phyloP scores from a whole-genome alignment of 345 rosid species.

The Lenwebbia sp. region DNA sequence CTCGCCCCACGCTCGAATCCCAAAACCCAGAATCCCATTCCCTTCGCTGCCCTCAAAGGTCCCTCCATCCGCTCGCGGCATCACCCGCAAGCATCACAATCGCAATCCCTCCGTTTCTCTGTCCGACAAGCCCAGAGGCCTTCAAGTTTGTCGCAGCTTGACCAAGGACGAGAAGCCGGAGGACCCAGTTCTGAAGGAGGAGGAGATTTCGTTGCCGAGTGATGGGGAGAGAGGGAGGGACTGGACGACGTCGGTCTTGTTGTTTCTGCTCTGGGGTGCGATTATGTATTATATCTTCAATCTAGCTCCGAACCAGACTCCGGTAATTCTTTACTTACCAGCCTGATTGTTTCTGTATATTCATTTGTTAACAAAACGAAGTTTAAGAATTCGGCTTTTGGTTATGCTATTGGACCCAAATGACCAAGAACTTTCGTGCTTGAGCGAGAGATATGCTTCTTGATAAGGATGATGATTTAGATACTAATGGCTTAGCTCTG shows the following conservation, averaged over 20 bases:
- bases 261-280: slow-evolving; percentile 59
- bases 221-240: slow-evolving; percentile 31
- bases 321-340: slow-evolving; percentile 17
- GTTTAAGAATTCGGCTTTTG: neutral
- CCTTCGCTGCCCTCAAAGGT: neutral
- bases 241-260: slow-evolving; percentile 72
- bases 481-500: fast-evolving
- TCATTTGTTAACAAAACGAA: neutral
- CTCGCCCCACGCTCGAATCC: neutral
- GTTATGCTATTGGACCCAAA: neutral
- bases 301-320: slow-evolving; percentile 70
- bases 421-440: neutral
- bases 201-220: neutral
- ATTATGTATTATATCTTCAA: slow-evolving; percentile 70
- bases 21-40: neutral
- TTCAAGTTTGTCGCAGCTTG: slow-evolving; percentile 28
- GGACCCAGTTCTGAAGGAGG: slow-evolving; percentile 14
- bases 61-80: neutral
- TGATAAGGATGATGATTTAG: neutral
- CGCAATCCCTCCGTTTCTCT: neutral
- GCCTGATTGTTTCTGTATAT: neutral
- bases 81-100: neutral
- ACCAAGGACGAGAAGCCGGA: slow-evolving; percentile 37
- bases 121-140: neutral
- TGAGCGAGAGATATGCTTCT: neutral